Conservation (phyloP, 2,329 filamentous ascomycete genomes). For the Fusarium sp. region DNA sequence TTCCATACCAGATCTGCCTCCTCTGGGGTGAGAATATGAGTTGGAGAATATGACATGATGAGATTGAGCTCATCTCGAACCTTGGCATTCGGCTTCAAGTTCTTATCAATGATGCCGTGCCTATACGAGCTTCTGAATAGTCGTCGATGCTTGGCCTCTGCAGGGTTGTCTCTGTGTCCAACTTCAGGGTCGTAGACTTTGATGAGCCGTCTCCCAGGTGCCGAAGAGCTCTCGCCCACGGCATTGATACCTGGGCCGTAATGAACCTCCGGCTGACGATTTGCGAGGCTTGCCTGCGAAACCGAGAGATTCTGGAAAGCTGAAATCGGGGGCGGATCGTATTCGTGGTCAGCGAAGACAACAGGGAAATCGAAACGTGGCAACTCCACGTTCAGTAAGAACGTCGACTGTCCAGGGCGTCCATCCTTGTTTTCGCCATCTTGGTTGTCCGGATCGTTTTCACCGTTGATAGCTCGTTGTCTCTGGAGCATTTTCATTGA, state of each 20-base stretch:
- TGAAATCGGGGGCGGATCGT: constrained; percentile 84
- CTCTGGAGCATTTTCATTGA: constrained; percentile 68
- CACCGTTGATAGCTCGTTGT: constrained; percentile 54
- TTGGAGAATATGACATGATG: constrained; percentile 92
- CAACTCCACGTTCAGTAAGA: constrained; percentile 88
- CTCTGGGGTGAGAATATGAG: constrained; percentile 85
- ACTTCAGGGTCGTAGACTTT: constrained; percentile 94
- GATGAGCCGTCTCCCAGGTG: constrained; percentile 71
- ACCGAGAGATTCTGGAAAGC: constrained; percentile 68
- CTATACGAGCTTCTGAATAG: constrained; percentile 89
- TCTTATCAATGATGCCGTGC: constrained; percentile 93
- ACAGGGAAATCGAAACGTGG: constrained; percentile 95
- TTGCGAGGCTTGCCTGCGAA: constrained; percentile 75
- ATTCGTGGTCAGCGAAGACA: constrained; percentile 94
- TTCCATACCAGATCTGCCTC: constrained; percentile 98
- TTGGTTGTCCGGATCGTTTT: constrained; percentile 44
- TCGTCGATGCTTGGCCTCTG: constrained; percentile 92
- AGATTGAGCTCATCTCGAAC: constrained; percentile 92
- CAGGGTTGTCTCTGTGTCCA: constrained; percentile 88
- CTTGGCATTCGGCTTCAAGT: constrained; percentile 95
- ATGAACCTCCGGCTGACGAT: constrained; percentile 87
- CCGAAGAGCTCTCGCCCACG: constrained; percentile 61
- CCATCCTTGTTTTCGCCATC: constrained; percentile 56
- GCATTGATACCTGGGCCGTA: constrained; percentile 90
- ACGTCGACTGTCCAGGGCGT: constrained; percentile 63